Conservation (phyloP, 2,329 filamentous ascomycete genomes). For the Boeremia lycopersici region DNA sequence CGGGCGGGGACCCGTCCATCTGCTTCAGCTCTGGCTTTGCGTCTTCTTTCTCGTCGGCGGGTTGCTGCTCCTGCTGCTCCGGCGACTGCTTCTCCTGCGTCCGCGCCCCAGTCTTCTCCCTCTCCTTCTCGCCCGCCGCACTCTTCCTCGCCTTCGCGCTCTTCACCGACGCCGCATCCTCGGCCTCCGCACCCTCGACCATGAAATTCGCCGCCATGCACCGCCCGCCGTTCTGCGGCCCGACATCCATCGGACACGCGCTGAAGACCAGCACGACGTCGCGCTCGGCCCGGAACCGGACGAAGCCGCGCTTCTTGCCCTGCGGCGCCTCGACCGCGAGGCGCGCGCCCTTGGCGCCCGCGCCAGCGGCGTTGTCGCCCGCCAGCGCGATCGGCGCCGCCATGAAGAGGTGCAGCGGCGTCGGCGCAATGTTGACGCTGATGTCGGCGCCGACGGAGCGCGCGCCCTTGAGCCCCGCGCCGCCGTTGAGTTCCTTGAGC, state of each 20-base stretch:
- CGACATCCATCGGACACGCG: slow-evolving; percentile 48
- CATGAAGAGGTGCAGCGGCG: slow-evolving; percentile 55
- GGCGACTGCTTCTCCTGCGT: background rate
- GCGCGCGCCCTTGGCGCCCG: slow-evolving; percentile 38
- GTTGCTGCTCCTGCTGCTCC: background rate
- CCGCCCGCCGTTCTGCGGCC: slow-evolving; percentile 43
- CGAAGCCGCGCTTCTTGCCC: slow-evolving; percentile 44
- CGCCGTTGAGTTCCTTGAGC: slow-evolving; percentile 55
- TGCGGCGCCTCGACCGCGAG: slow-evolving; percentile 40
- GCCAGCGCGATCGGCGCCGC: slow-evolving; percentile 35
- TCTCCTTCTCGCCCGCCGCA: slow-evolving; percentile 2
- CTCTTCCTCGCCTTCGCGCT: slow-evolving; percentile 20
- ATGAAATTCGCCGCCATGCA: slow-evolving; percentile 50
- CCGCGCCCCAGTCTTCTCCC: background rate
- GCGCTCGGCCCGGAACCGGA: slow-evolving; percentile 44
- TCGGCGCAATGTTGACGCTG: slow-evolving; percentile 55
- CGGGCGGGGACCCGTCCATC: background rate
- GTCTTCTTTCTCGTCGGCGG: slow-evolving; percentile 9
- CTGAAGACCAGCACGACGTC: slow-evolving; percentile 47
- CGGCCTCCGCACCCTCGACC: slow-evolving; percentile 41
- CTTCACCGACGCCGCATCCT: slow-evolving; percentile 30
- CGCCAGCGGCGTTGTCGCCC: slow-evolving; percentile 16
- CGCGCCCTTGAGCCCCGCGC: slow-evolving; percentile 53
- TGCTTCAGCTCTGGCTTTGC: background rate
- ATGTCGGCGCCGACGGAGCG: slow-evolving; percentile 56